These are phyloP conservation scores for Cercospora berteroae DNA, from an alignment of 2,329 filamentous ascomycete species.

Conservation along the genomic window DNA sequence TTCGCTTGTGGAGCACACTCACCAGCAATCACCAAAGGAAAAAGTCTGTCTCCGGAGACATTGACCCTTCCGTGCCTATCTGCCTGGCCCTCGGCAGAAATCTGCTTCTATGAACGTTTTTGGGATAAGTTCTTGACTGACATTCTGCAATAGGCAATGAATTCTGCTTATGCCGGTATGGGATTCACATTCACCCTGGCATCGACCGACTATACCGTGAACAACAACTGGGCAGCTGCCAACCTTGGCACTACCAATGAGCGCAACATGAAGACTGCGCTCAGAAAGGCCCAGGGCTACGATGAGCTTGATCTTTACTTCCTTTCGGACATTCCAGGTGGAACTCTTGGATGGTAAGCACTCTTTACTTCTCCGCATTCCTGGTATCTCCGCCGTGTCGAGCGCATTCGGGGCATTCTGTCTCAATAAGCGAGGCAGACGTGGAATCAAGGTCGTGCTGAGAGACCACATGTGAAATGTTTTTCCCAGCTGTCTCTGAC, in stretches of 20 bases:
- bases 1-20: background rate
- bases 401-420: background rate
- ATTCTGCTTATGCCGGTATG: constrained; percentile 44
- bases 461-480: background rate
- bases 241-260: constrained; percentile 42
- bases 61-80: background rate
- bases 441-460: background rate
- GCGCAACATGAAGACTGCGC: constrained; percentile 50
- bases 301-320: constrained; percentile 56
- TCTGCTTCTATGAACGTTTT: background rate
- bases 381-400: background rate
- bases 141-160: background rate
- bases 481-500: background rate
- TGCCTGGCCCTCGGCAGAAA: background rate
- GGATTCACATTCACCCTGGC: constrained; percentile 40
- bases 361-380: background rate
- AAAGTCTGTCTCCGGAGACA: background rate
- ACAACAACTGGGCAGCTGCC: constrained; percentile 52
- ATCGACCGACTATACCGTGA: constrained; percentile 49
- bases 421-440: background rate
- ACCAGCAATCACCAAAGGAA: background rate
- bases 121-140: background rate
- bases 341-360: constrained; percentile 19
- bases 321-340: constrained; percentile 47
- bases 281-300: constrained; percentile 52